Evolutionary conservation across 257 asterid species (phyloP).

Genomic region (Marsdenia floribunda): DNA sequence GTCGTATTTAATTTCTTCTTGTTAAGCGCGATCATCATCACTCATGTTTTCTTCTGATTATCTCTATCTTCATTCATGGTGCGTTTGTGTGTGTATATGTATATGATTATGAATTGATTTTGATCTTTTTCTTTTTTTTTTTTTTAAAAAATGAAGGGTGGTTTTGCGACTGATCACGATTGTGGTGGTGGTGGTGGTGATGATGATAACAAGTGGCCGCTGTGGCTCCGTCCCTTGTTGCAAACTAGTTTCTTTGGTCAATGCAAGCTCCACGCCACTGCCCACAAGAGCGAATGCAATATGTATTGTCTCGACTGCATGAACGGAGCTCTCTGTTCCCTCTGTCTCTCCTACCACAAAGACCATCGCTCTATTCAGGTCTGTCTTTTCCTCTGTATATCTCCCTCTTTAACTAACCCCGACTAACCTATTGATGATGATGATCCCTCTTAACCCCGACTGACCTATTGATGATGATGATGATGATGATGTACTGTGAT

Average conservation of each 20-base stretch:
- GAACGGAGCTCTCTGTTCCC: slow-evolving; percentile 68
- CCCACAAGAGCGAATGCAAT: slow-evolving; percentile 87
- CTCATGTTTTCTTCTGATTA: not conserved
- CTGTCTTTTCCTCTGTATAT: too few relatives aligned
- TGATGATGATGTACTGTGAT: not conserved
- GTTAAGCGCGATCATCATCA: not conserved
- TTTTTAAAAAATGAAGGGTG: not conserved
- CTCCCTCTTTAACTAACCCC: too few relatives aligned
- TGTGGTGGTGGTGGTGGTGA: slow-evolving; percentile 11
- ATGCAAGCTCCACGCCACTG: slow-evolving; percentile 69
- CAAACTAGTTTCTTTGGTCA: slow-evolving; percentile 60
- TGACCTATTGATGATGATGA: not conserved
- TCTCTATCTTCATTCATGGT: too few relatives aligned
- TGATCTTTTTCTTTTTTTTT: not conserved
- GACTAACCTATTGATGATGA: too few relatives aligned
- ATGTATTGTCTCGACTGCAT: slow-evolving; percentile 81
- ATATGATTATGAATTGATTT: too few relatives aligned
- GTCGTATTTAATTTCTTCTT: not conserved
- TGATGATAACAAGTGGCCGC: slow-evolving; percentile 63
- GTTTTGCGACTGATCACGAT: slow-evolving; percentile 15
- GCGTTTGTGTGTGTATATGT: too few relatives aligned
- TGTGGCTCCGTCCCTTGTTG: slow-evolving; percentile 66
- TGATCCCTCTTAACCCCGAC: too few relatives aligned
- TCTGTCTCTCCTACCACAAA: slow-evolving; percentile 62
- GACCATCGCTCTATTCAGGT: slow-evolving; percentile 77